Conservation (phyloP, 805 yeast species). For the Metschnikowia cubensis region DNA sequence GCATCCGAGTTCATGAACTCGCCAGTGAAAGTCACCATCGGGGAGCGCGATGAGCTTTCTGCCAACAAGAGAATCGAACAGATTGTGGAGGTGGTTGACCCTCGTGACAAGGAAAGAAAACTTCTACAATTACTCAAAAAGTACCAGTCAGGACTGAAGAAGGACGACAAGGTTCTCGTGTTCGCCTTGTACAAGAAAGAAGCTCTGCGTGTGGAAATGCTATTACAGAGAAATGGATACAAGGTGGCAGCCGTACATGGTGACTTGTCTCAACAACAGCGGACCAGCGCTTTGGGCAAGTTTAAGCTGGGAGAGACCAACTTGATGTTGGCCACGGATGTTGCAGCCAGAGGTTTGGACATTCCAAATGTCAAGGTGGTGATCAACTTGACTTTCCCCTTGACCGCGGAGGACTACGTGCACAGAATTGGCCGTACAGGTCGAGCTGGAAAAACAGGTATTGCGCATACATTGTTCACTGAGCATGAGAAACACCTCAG, state of each 20-base stretch:
- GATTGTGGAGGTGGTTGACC: conserved; percentile 82
- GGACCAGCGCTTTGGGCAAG: conserved; percentile 79
- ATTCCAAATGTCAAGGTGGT: conserved; percentile 96
- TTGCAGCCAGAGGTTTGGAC: conserved; percentile 96
- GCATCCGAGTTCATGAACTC: conserved; percentile 78
- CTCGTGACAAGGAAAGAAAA: conserved; percentile 72
- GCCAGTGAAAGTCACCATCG: conserved; percentile 90
- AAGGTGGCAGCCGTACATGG: conserved; percentile 94
- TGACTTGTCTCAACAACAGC: conserved; percentile 85
- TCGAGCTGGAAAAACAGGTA: conserved; percentile 93
- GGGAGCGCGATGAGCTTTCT: conserved; percentile 87
- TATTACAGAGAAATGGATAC: conserved; percentile 68
- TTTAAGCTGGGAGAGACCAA: conserved; percentile 78
- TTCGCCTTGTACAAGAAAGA: conserved; percentile 96
- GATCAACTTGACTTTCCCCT: conserved; percentile 91
- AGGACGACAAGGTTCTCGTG: conserved; percentile 78
- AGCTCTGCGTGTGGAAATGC: conserved; percentile 84
- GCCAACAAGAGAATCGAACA: conserved; percentile 95
- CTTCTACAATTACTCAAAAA: conserved; percentile 67
- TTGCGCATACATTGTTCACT: conserved; percentile 92
- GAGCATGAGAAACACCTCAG: conserved; percentile 95
- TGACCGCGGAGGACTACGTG: conserved; percentile 94
- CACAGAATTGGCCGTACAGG: conserved; percentile 98
- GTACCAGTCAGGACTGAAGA: conserved; percentile 62
- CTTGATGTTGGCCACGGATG: conserved; percentile 92